Evolutionary conservation across 805 yeast species (phyloP).

Genomic region (Candida vartiovaarae): DNA sequence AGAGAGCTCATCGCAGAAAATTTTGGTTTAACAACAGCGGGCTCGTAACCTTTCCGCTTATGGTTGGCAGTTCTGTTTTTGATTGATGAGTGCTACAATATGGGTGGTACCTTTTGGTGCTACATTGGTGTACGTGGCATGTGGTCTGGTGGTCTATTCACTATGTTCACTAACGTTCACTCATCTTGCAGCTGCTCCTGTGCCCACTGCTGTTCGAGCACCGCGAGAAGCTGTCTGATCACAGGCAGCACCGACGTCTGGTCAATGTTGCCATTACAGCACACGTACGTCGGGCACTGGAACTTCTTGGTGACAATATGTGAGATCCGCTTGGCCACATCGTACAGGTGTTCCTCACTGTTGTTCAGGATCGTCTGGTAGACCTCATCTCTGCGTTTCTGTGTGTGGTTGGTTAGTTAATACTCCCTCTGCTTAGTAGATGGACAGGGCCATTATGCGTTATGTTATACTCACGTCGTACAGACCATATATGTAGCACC

Average conservation of each 20-base stretch:
- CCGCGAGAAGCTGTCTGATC: constrained; percentile 23
- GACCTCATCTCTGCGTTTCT: constrained; percentile 20
- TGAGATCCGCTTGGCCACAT: constrained; percentile 37
- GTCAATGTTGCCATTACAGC: constrained; percentile 33
- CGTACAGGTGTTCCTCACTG: constrained; percentile 33
- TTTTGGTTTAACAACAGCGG: constrained; percentile 1
- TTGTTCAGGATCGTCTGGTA: constrained; percentile 39
- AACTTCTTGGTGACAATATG: constrained; percentile 34
- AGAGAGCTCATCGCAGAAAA: constrained; percentile 12
- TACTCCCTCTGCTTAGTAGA: too few species aligned
- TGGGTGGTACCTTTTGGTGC: too few species aligned
- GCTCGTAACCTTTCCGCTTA: constrained; percentile 5
- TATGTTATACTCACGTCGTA: neutral
- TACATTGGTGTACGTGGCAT: too few species aligned
- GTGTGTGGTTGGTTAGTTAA: neutral
- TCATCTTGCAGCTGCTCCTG: too few species aligned
- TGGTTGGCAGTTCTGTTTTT: neutral
- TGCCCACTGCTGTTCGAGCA: constrained; percentile 22
- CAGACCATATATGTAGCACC: constrained; percentile 7
- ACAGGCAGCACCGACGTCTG: constrained; percentile 27
- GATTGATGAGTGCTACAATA: neutral
- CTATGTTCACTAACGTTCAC: too few species aligned
- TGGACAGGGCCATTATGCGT: too few species aligned
- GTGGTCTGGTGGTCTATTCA: too few species aligned
- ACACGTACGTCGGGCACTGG: constrained; percentile 35